These are phyloP conservation scores for Carnegiea gigantea DNA, from an alignment of 179 eudicot species.

Conservation along the genomic window DNA sequence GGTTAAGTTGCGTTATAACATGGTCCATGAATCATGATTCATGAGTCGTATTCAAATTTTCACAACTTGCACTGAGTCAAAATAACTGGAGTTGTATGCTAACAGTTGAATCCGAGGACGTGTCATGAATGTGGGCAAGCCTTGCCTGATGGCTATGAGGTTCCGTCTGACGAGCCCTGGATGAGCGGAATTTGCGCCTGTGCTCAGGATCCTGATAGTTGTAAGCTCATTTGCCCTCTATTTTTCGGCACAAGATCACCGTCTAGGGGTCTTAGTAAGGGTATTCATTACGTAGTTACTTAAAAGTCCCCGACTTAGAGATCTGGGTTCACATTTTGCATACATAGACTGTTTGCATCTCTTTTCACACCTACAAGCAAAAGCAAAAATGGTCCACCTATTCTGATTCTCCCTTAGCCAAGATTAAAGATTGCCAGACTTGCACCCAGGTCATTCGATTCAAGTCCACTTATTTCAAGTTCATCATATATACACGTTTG, in stretches of 20 bases:
- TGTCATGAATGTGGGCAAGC: slow-evolving; percentile 69
- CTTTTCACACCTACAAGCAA: too few relatives aligned
- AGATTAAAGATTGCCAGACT: not conserved
- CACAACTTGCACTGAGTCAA: too few relatives aligned
- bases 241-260: not conserved
- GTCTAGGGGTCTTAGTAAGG: not conserved
- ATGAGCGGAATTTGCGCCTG: slow-evolving; percentile 65
- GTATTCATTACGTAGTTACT: not conserved
- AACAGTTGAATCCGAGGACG: slow-evolving; percentile 45
- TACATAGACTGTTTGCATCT: too few relatives aligned
- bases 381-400: too few relatives aligned
- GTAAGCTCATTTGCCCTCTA: slow-evolving; percentile 31
- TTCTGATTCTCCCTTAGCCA: not conserved
- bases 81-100: too few relatives aligned
- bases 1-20: too few relatives aligned
- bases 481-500: too few relatives aligned
- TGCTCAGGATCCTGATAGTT: slow-evolving; percentile 59
- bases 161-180: slow-evolving; percentile 78
- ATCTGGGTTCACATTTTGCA: too few relatives aligned
- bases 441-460: not conserved
- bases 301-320: too few relatives aligned
- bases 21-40: not conserved
- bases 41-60: not conserved
- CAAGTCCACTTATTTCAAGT: too few relatives aligned
- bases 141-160: slow-evolving; percentile 51